Base-by-base conservation (phyloP, 139 green algal species). In the Pseudopediastrum boryanum region DNA sequence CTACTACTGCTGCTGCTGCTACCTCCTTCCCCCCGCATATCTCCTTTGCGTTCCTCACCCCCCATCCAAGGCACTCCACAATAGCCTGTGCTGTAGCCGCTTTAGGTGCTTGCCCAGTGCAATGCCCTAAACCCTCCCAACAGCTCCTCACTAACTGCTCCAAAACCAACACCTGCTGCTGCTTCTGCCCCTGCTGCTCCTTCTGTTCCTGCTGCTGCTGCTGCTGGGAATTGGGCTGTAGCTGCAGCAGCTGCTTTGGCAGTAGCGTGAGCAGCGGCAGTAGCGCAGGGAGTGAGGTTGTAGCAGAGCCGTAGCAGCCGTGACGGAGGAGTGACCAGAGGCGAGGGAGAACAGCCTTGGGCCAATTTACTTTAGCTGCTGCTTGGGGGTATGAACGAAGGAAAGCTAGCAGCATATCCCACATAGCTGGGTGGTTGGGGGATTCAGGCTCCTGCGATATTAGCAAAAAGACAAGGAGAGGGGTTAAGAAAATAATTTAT, bases 341-440 rank as follows among this genome's bases (percentile, higher is more conserved):
- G 6, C 89, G 83, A 6, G 90, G 90, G 56, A 94, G 75, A 16
- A 97, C 70, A 25, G 80, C 73, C 75, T 95, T 95, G 41, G 63
- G 82, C 63, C 87, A 43, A 71, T 80, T 86, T 19, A 88, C 50
- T 41, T 77, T 0, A 92, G 88, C 25, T 54, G 46, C 51, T 76
- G 64, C 33, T 31, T 52, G 25, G 68, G 59, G 19, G n/a, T n/a
- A n/a, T n/a, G n/a, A n/a, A n/a, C n/a, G n/a, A n/a, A 85, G 50
- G 71, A 89, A 93, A 6, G 80, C 83, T 29, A 97, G 84, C 39
- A 96, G 36, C 74, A 90, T 80, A 29, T 90, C 90, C 93, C 93
- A 97, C 89, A 95, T 90, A 0, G 75, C 82, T 3, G 71, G 58
- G 68, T 96, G 93, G 75, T 87, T 90, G 13, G n/a, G 43, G 0